These are phyloP conservation scores for Auxenochlorella pyrenoidosa DNA, from an alignment of 139 green algal genomes.

Conservation along the genomic window DNA sequence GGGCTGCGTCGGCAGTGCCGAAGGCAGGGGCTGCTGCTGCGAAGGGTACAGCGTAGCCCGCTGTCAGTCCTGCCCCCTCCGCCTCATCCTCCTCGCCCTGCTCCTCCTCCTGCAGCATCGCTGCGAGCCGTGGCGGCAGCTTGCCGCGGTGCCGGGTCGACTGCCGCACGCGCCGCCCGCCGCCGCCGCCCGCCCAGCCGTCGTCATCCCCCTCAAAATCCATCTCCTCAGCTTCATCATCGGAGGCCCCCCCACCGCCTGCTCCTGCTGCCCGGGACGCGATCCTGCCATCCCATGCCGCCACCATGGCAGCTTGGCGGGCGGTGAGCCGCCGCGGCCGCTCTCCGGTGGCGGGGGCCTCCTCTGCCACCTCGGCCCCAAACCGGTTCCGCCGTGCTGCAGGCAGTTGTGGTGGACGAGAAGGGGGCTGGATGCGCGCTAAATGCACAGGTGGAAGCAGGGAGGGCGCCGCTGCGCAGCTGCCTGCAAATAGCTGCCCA, in stretches of 20 bases:
- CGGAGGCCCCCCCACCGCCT: not conserved
- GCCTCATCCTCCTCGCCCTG: slow-evolving; percentile 16
- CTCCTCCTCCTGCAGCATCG: slow-evolving; percentile 35
- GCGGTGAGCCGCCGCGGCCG: slow-evolving; percentile 15
- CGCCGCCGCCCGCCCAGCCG: not conserved
- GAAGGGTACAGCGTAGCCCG: not conserved
- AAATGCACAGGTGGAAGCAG: not conserved
- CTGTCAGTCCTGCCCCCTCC: not conserved
- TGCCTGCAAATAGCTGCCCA: not conserved
- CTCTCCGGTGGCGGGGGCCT: not conserved
- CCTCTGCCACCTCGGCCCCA: not conserved
- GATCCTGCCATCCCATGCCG: slow-evolving; percentile 21
- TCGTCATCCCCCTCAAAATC: not conserved
- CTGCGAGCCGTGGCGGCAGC: slow-evolving; percentile 23
- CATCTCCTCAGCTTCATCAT: not conserved
- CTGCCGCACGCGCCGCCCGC: slow-evolving; percentile 4
- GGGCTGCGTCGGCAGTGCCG: not conserved
- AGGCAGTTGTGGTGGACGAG: not conserved
- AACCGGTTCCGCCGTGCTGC: not conserved
- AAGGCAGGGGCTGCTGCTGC: not conserved
- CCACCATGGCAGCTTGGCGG: not conserved
- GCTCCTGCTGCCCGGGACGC: not conserved
- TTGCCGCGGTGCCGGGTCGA: slow-evolving; percentile 16
- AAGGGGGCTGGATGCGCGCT: not conserved
- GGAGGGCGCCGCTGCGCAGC: too few species aligned